phyloP scores from a whole-genome alignment of 2,329 filamentous ascomycete species.

The Boeremia lycopersici region DNA sequence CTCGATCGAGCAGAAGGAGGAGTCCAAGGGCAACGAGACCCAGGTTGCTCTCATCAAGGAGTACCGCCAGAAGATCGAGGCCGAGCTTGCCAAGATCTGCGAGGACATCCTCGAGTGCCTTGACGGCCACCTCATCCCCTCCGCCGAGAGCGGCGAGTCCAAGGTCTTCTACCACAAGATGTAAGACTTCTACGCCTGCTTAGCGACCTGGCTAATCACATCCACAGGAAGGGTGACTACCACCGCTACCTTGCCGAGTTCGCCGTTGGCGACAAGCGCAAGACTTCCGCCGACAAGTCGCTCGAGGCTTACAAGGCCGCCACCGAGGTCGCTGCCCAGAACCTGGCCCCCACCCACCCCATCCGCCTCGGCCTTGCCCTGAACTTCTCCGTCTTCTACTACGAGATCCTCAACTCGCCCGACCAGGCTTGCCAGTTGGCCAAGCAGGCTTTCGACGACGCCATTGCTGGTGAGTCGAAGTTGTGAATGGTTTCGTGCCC shows the following conservation, averaged over 20 bases:
- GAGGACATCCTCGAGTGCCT: constrained; percentile 96
- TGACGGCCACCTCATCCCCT: constrained; percentile 91
- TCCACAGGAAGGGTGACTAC: constrained; percentile 94
- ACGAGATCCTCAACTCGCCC: constrained; percentile 98
- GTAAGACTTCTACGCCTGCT: constrained; percentile 55
- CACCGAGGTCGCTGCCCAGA: constrained; percentile 87
- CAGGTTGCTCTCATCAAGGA: constrained; percentile 94
- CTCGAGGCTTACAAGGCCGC: constrained; percentile 97
- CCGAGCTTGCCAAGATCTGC: constrained; percentile 95
- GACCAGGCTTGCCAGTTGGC: constrained; percentile 98
- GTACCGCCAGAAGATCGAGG: constrained; percentile 98
- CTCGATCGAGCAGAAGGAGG: constrained; percentile 99
- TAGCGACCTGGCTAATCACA: constrained; percentile 24
- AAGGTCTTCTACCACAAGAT: constrained; percentile 99
- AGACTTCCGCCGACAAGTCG: constrained; percentile 90
- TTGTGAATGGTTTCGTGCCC: not conserved
- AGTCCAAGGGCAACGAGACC: constrained; percentile 94
- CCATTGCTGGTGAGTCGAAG: constrained; percentile 74
- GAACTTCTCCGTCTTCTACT: constrained; percentile 99
- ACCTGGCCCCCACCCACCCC: constrained; percentile 88
- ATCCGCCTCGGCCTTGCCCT: constrained; percentile 90
- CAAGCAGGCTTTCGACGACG: constrained; percentile 95
- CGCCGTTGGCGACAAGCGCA: constrained; percentile 91
- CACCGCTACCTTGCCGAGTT: constrained; percentile 99
- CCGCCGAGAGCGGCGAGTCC: constrained; percentile 92